phyloP scores from a whole-genome alignment of 2,329 filamentous ascomycete species.

The Biscogniauxia marginata region DNA sequence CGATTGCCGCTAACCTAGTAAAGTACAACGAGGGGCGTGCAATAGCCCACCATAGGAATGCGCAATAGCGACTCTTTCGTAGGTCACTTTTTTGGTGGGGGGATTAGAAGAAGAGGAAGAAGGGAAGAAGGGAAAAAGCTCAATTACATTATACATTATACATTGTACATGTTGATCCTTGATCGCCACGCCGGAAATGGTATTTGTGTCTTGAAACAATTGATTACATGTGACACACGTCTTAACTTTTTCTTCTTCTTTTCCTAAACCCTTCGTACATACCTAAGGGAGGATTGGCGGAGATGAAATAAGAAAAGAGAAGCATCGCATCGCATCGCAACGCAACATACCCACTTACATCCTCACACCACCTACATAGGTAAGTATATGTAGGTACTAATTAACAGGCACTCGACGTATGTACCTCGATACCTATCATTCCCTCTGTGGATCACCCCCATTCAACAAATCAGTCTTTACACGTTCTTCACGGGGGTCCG shows the following conservation, averaged over 20 bases:
- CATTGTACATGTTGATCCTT: too few species aligned
- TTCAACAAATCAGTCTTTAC: neutral
- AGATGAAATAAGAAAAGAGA: neutral
- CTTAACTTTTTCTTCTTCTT: too few species aligned
- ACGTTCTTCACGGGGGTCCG: neutral
- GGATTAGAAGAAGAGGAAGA: neutral
- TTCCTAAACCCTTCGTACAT: too few species aligned
- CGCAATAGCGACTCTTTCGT: neutral
- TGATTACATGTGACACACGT: too few species aligned
- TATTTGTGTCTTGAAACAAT: too few species aligned
- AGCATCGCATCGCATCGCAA: neutral
- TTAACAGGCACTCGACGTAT: neutral
- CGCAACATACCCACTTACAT: neutral
- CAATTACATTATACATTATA: too few species aligned
- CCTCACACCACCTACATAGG: neutral
- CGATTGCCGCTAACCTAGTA: neutral
- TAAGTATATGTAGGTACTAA: neutral
- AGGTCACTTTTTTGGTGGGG: neutral
- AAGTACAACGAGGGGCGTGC: neutral
- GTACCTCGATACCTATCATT: neutral
- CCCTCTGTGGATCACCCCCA: neutral
- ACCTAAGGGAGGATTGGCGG: too few species aligned
- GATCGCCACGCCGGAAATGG: too few species aligned
- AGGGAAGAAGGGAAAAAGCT: neutral
- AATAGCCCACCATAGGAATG: constrained; percentile 9